Conservation (phyloP, 345 rosid species). For the Litchi chinensis region DNA sequence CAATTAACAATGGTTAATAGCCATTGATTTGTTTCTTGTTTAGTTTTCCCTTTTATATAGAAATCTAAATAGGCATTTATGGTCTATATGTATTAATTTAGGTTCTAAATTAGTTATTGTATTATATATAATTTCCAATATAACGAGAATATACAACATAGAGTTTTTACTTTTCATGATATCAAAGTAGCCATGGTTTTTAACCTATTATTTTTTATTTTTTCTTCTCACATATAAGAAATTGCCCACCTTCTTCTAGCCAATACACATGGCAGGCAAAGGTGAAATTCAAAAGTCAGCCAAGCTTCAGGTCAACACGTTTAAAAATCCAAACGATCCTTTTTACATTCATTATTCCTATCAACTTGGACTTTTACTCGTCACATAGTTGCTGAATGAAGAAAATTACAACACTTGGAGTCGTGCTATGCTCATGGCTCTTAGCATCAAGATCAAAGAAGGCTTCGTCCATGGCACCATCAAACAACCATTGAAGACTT, state of each 20-base stretch:
- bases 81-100: too few species aligned
- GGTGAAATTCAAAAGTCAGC: background rate
- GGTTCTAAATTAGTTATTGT: too few species aligned
- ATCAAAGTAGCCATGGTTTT: background rate
- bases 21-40: too few species aligned
- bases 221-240: background rate
- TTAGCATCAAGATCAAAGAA: background rate
- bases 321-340: background rate
- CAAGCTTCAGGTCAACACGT: background rate
- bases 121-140: too few species aligned
- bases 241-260: background rate
- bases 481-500: background rate
- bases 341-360: too few species aligned
- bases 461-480: background rate
- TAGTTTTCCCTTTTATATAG: too few species aligned
- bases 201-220: background rate
- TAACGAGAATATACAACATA: background rate
- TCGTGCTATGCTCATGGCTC: conserved; percentile 4
- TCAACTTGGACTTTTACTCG: background rate
- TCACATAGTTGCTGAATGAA: conserved; percentile 1
- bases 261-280: background rate
- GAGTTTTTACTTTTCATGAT: background rate
- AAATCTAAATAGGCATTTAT: too few species aligned
- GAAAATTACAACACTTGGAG: conserved; percentile 13
- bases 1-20: too few species aligned